A percentile compares a stretch with the other conserved stretches of the same genome.
Evolutionary conservation across 2,329 filamentous ascomycete genomes (phyloP).

Genomic region (Colletotrichum cereale): DNA sequence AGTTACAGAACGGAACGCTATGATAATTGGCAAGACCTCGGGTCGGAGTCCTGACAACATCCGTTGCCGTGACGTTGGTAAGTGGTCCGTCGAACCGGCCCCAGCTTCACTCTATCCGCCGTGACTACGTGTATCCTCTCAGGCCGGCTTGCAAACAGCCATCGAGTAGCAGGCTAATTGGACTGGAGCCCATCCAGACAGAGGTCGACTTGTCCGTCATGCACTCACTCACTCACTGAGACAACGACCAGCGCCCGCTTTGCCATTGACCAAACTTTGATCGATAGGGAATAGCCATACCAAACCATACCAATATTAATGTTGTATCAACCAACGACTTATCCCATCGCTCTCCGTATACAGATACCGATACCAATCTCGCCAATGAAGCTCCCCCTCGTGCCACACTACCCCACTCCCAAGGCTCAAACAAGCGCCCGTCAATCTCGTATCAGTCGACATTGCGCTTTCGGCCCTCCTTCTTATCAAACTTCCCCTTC

Average conservation of each 20-base stretch:
- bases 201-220: constrained; percentile 8
- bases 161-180: not conserved
- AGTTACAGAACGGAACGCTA: constrained; percentile 30
- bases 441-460: constrained; percentile 30
- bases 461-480: constrained; percentile 35
- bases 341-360: not conserved
- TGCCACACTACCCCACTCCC: constrained; percentile 21
- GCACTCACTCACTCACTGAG: constrained; percentile 10
- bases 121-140: constrained; percentile 17
- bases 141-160: constrained; percentile 5
- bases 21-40: constrained; percentile 7
- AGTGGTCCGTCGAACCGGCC: not conserved
- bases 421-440: constrained; percentile 23
- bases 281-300: constrained; percentile 20
- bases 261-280: constrained; percentile 24
- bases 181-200: no score
- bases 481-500: constrained; percentile 28
- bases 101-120: constrained; percentile 26
- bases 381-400: not conserved
- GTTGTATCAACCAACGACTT: constrained; percentile 1
- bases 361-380: constrained; percentile 9
- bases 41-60: not conserved
- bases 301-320: constrained; percentile 30
- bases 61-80: not conserved
- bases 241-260: constrained; percentile 13